These are phyloP conservation scores for Ophiostoma perfectum DNA, from an alignment of 2,329 filamentous ascomycete species.

Conservation along the genomic window DNA sequence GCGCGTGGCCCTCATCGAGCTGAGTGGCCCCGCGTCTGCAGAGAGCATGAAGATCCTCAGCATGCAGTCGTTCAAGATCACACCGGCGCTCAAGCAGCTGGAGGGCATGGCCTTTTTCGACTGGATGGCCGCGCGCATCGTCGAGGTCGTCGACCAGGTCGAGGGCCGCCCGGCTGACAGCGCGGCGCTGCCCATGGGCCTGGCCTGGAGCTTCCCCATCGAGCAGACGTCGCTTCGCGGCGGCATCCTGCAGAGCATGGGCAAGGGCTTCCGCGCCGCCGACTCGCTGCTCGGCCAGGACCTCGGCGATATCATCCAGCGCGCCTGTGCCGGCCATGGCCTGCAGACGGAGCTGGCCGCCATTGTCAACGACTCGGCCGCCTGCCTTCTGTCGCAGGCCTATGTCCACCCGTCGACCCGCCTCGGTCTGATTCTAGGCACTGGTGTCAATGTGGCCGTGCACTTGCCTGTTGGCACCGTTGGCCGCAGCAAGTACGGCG, in stretches of 20 bases:
- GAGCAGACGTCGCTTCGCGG: slow-evolving; percentile 60
- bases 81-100: slow-evolving; percentile 49
- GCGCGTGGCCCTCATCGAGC: slow-evolving; percentile 58
- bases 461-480: slow-evolving; percentile 57
- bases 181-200: slow-evolving; percentile 48
- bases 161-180: slow-evolving; percentile 31
- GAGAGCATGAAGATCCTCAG: slow-evolving; percentile 42
- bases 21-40: slow-evolving; percentile 45
- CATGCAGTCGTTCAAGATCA: slow-evolving; percentile 53
- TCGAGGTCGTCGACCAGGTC: slow-evolving; percentile 48
- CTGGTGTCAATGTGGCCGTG: slow-evolving; percentile 60
- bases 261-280: slow-evolving; percentile 59
- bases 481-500: slow-evolving; percentile 51
- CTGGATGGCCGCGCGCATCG: slow-evolving; percentile 61
- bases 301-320: slow-evolving; percentile 53
- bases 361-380: slow-evolving; percentile 63
- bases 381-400: slow-evolving; percentile 60
- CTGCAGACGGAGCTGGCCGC: slow-evolving; percentile 53
- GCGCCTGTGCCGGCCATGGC: slow-evolving; percentile 46
- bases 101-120: slow-evolving; percentile 58
- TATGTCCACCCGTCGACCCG: slow-evolving; percentile 55
- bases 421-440: slow-evolving; percentile 62
- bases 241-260: slow-evolving; percentile 57
- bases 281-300: slow-evolving; percentile 53
- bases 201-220: slow-evolving; percentile 66